Conservation (phyloP, 2,329 filamentous ascomycete genomes). For the Fusarium avenaceum region DNA sequence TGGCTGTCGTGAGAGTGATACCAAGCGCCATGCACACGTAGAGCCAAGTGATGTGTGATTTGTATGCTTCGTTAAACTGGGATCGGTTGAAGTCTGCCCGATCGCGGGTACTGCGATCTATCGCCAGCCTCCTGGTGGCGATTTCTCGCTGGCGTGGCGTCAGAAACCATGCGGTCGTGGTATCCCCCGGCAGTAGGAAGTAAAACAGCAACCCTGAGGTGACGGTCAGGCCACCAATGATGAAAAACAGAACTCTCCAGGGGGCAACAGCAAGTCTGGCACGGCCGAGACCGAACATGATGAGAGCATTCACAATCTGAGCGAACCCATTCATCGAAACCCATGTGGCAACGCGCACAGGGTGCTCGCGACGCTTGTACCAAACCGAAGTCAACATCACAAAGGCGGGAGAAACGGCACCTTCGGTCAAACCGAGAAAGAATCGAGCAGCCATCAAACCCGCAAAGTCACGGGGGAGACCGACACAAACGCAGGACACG, state of each 20-base stretch:
- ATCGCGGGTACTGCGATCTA: constrained; percentile 35
- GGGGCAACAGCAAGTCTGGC: constrained; percentile 23
- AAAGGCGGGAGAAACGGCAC: constrained; percentile 52
- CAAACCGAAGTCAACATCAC: constrained; percentile 52
- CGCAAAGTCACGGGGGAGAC: constrained; percentile 38
- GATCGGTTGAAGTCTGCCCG: constrained; percentile 26
- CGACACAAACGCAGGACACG: constrained; percentile 45
- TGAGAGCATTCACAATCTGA: constrained; percentile 47
- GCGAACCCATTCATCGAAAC: constrained; percentile 50
- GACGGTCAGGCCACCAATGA: constrained; percentile 36
- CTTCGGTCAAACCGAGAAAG: constrained; percentile 51
- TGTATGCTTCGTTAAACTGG: constrained; percentile 41
- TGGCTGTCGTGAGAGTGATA: constrained; percentile 40
- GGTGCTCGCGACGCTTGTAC: constrained; percentile 51
- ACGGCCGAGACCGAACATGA: constrained; percentile 49
- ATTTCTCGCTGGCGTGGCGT: constrained; percentile 32
- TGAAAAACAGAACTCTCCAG: constrained; percentile 39
- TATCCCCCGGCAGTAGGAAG: constrained; percentile 25
- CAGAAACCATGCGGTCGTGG: constrained; percentile 38
- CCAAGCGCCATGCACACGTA: constrained; percentile 41
- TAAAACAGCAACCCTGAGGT: constrained; percentile 21
- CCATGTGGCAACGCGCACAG: constrained; percentile 50
- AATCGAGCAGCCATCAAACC: constrained; percentile 47
- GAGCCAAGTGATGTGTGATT: constrained; percentile 30
- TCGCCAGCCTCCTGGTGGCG: constrained; percentile 29